These are phyloP conservation scores for Sporothrix brunneoviolacea DNA, from an alignment of 2,329 filamentous ascomycete species.

Conservation along the genomic window DNA sequence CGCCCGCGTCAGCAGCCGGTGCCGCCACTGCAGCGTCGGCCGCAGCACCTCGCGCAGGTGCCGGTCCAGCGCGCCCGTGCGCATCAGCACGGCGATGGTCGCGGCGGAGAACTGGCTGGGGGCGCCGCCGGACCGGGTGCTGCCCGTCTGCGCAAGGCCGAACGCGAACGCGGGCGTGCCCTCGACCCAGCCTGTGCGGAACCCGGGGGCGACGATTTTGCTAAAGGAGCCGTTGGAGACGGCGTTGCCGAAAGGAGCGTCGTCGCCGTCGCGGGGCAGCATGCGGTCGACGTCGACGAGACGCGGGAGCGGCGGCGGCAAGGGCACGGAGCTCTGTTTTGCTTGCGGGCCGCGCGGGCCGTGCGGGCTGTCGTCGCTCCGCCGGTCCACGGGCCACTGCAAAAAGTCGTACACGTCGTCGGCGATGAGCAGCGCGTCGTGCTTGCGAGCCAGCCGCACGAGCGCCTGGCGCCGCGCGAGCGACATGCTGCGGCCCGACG, in stretches of 20 bases:
- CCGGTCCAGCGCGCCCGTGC: slow-evolving; percentile 36
- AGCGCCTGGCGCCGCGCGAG: slow-evolving; percentile 59
- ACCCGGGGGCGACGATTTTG: slow-evolving; percentile 77
- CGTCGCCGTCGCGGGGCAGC: slow-evolving; percentile 39
- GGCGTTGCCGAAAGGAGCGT: slow-evolving; percentile 62
- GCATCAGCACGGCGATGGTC: slow-evolving; percentile 43
- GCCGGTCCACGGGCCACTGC: slow-evolving; percentile 56
- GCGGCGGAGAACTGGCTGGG: slow-evolving; percentile 44
- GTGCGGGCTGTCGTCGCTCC: neutral
- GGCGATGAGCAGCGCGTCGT: slow-evolving; percentile 74
- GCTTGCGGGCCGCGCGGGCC: too few species aligned
- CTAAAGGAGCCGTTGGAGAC: slow-evolving; percentile 85
- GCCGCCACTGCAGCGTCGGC: slow-evolving; percentile 42
- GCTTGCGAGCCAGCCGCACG: slow-evolving; percentile 67
- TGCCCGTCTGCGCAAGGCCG: slow-evolving; percentile 47
- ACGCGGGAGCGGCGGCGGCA: slow-evolving; percentile 51
- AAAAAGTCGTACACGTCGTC: slow-evolving; percentile 96
- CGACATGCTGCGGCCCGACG: slow-evolving; percentile 76
- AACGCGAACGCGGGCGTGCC: slow-evolving; percentile 49
- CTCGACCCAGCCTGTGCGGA: slow-evolving; percentile 85
- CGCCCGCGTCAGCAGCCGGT: slow-evolving; percentile 49
- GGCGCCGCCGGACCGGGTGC: slow-evolving; percentile 50
- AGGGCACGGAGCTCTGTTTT: slow-evolving; percentile 24
- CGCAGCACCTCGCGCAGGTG: slow-evolving; percentile 38
- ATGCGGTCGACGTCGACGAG: slow-evolving; percentile 71